Base-by-base conservation (phyloP, 164 flowering plant species). In the Dillenia turbinata region DNA sequence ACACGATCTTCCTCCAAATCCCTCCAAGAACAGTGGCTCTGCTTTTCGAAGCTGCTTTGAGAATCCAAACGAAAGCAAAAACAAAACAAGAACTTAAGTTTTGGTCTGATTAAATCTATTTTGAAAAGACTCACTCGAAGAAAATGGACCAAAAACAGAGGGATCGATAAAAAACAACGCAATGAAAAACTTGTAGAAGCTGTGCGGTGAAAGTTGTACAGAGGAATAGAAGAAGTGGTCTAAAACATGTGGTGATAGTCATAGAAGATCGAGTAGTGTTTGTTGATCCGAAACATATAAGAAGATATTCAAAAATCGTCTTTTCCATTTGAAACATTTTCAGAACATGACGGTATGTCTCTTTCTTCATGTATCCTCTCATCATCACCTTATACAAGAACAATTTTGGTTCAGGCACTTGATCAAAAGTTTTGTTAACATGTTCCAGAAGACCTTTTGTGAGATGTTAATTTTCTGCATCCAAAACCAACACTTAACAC, bases 31-130 rank as follows among this genome's bases (percentile, higher is more conserved):
- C 90, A 2, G 85, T 92, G 0, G 82, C 87, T 49, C 51, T 85
- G 47, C 87, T 87, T 10, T 75, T 84, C 9, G 92, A 87, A 68
- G 86, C 92, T 16, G 88, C 97, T 10, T 54, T 75, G n/a, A 70
- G 81, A 75, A 77, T 85, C 61, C 90, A 85, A 50, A 81, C 77
- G 70, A 44, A 54, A 77, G 51, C 73, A 69, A 66, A 14, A 64
- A 68, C 69, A 78, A 9, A 62, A 60, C 13, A 77, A 59, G 24
- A 71, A 61, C n/a, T 12, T 60, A 12, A 70, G 83, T 2, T 73
- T 81, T 53, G 82, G 87, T 12, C 24, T 85, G 9, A 71, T 91
- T 10, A 93, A 85, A 11, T 85, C 91, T 47, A 17, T 91, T 46
- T 59, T 87, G 54, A 80, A 72, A 71, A 79, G 74, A 66, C 60